Evolutionary conservation across 306 rosid species (phyloP).

Genomic region (Alnus rubra): DNA sequence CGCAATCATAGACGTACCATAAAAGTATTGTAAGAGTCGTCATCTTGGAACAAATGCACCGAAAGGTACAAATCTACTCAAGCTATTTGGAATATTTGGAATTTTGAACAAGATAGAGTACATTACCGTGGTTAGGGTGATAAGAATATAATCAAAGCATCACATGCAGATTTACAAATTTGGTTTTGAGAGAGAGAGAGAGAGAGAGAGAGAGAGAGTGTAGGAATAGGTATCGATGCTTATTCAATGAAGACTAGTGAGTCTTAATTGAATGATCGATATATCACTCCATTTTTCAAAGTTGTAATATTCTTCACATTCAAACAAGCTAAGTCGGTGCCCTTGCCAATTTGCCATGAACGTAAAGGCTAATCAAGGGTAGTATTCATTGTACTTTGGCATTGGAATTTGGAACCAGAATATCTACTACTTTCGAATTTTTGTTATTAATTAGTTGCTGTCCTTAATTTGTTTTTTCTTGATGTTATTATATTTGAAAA

Average conservation of each 20-base stretch:
- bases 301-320: too few relatives aligned
- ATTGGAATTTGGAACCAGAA: not conserved
- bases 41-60: not conserved
- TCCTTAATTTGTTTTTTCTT: not conserved
- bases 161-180: not conserved
- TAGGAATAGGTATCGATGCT: conserved; percentile 6
- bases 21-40: too few relatives aligned
- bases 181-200: not conserved
- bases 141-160: conserved; percentile 14
- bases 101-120: not conserved
- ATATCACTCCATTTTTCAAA: too few relatives aligned
- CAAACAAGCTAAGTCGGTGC: not conserved
- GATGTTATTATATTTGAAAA: not conserved
- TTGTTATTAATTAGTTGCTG: not conserved
- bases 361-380: not conserved
- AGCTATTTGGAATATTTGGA: conserved; percentile 12
- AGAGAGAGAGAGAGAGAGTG: not conserved
- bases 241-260: conserved; percentile 20
- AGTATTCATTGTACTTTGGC: not conserved
- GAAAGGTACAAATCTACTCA: conserved; percentile 7
- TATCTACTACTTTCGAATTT: not conserved
- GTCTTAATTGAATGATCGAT: too few relatives aligned
- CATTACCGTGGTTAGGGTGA: not conserved
- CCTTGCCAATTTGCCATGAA: not conserved
- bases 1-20: too few relatives aligned